These are phyloP conservation scores for Aspergillus kassunensis DNA, from an alignment of 495 filamentous ascomycete species.

Conservation along the genomic window DNA sequence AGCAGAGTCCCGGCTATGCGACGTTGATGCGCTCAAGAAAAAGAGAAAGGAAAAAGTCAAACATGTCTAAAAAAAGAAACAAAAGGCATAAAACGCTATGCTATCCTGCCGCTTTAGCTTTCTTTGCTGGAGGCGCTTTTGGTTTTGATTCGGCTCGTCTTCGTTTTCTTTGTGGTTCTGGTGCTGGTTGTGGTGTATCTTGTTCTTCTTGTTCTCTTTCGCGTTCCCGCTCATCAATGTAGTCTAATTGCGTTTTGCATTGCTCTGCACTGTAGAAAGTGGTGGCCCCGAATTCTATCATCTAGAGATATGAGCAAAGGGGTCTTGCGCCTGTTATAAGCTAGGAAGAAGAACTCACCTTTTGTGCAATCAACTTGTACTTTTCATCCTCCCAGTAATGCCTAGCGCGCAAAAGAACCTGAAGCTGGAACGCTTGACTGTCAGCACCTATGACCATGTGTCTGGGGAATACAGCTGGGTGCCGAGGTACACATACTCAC, in stretches of 20 bases:
- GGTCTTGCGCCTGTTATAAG: background rate
- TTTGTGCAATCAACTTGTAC: conserved; percentile 46
- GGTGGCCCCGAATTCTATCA: conserved; percentile 36
- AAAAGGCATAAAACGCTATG: background rate
- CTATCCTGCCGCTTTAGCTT: background rate
- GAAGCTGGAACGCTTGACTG: conserved; percentile 31
- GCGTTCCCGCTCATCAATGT: conserved; percentile 23
- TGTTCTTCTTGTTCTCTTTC: conserved; percentile 6
- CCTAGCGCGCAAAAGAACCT: conserved; percentile 43
- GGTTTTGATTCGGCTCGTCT: conserved; percentile 9
- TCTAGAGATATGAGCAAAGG: conserved; percentile 19
- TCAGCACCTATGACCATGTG: conserved; percentile 4
- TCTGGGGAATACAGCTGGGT: background rate
- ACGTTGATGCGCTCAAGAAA: background rate
- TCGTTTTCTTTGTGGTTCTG: conserved; percentile 25
- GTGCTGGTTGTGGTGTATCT: conserved; percentile 22
- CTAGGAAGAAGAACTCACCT: conserved; percentile 30
- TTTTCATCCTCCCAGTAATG: conserved; percentile 50
- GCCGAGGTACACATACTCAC: conserved; percentile 45
- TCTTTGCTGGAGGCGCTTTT: background rate
- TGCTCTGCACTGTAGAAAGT: conserved; percentile 32
- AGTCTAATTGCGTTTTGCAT: conserved; percentile 34
- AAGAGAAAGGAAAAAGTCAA: background rate
- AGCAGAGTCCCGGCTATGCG: conserved; percentile 1
- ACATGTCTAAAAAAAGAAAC: background rate